A percentile compares a stretch with the other conserved stretches of the same genome.
Conservation (phyloP, 1,284 basidiomycete species). For the Puccinia novopanici region DNA sequence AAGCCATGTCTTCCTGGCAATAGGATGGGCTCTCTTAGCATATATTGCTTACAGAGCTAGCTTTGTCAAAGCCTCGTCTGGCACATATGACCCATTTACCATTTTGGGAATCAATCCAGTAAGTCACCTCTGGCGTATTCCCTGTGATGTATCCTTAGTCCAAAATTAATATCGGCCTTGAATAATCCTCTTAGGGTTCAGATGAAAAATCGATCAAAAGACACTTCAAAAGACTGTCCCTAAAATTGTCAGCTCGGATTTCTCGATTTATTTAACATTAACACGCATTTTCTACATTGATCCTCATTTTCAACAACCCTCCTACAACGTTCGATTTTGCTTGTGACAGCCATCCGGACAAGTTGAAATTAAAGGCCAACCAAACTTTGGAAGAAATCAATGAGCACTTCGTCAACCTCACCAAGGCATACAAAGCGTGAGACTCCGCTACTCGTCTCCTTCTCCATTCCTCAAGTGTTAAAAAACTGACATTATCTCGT, state of each 20-base stretch:
- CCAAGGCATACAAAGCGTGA: slow-evolving; percentile 96
- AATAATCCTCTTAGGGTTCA: slow-evolving; percentile 62
- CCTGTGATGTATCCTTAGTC: neutral
- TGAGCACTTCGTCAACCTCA: slow-evolving; percentile 84
- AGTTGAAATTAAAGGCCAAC: slow-evolving; percentile 77
- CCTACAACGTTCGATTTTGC: neutral
- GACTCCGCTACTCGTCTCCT: slow-evolving; percentile 55
- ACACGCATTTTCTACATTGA: no score
- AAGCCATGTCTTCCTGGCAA: slow-evolving; percentile 65
- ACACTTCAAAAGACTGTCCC: slow-evolving; percentile 91
- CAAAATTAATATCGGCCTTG: neutral
- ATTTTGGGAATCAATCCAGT: slow-evolving; percentile 82
- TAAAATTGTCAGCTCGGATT: slow-evolving; percentile 70
- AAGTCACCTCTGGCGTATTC: slow-evolving; percentile 53
- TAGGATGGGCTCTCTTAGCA: slow-evolving; percentile 75
- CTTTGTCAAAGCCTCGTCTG: slow-evolving; percentile 65
- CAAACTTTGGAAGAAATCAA: slow-evolving; percentile 88
- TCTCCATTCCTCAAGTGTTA: neutral
- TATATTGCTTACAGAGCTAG: slow-evolving; percentile 70
- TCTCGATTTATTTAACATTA: neutral
- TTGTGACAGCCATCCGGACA: slow-evolving; percentile 83
- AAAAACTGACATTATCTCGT: neutral
- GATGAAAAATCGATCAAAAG: slow-evolving; percentile 93
- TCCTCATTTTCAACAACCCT: neutral
- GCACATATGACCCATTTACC: slow-evolving; percentile 87